Conservation (phyloP, 2,329 filamentous ascomycete species). For the Ophiocordyceps unilateralis region DNA sequence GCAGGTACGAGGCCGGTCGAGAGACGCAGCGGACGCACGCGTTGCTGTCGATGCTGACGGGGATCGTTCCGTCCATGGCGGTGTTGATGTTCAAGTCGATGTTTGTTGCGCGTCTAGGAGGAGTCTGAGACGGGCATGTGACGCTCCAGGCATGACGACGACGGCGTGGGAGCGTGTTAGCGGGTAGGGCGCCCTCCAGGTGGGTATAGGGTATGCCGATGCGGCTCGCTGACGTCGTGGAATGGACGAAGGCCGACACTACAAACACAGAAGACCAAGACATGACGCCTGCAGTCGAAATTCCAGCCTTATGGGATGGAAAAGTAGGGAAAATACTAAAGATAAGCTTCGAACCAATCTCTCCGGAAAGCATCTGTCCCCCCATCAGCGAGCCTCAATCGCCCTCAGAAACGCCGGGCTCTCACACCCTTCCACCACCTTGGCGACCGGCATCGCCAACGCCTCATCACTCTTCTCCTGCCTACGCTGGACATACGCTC, state of each 20-base stretch:
- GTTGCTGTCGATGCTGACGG: constrained; percentile 1
- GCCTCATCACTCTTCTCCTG: constrained; percentile 14
- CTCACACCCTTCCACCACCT: constrained; percentile 39
- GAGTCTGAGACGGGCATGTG: background rate
- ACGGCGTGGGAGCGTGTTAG: too few species aligned
- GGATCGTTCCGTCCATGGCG: constrained; percentile 3
- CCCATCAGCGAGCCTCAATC: constrained; percentile 12
- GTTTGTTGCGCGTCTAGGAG: background rate
- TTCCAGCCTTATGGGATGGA: too few species aligned
- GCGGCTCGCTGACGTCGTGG: too few species aligned
- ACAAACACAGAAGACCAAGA: too few species aligned
- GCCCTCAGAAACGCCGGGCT: constrained; percentile 32
- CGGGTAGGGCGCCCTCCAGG: too few species aligned
- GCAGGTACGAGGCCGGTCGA: constrained; percentile 18
- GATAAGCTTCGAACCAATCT: background rate
- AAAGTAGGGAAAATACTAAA: too few species aligned
- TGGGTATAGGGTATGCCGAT: too few species aligned
- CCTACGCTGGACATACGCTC: constrained; percentile 32
- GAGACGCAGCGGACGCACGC: background rate
- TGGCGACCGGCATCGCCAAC: constrained; percentile 33
- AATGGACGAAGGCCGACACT: too few species aligned
- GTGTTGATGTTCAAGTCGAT: background rate
- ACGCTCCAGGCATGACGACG: background rate
- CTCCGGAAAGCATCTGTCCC: background rate
- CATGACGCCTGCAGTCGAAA: too few species aligned